Conservation (phyloP, 2,329 filamentous ascomycete genomes). For the Trichoderma brevicompactum region DNA sequence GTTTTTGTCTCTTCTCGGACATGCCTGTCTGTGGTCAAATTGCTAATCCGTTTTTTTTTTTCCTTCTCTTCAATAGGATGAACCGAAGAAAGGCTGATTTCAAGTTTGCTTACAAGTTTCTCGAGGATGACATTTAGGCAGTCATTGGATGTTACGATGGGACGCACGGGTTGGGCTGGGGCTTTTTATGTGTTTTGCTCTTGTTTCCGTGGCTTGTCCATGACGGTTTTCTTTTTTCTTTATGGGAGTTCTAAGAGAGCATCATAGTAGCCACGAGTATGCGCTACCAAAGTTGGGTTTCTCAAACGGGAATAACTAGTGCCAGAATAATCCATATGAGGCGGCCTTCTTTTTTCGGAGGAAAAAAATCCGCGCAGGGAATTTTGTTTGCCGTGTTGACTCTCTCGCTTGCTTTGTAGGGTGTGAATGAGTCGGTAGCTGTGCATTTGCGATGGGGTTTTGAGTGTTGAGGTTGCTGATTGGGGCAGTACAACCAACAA, state of each 20-base stretch:
- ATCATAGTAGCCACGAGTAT: constrained; percentile 22
- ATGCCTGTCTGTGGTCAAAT: not conserved
- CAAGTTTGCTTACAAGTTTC: constrained; percentile 96
- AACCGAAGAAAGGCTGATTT: constrained; percentile 97
- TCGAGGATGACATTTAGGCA: constrained; percentile 82
- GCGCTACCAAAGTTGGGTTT: constrained; percentile 28
- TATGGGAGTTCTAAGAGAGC: constrained; percentile 28
- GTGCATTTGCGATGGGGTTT: not conserved
- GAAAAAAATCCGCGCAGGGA: not conserved
- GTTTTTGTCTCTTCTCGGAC: not conserved
- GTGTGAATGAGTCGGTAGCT: not conserved
- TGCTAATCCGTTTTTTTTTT: not conserved
- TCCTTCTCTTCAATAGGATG: constrained; percentile 69
- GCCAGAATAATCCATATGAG: constrained; percentile 24
- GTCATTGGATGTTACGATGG: constrained; percentile 7
- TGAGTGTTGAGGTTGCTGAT: not conserved
- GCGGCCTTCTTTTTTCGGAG: constrained; percentile 5
- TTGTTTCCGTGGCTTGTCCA: constrained; percentile 16
- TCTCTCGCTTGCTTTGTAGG: not conserved
- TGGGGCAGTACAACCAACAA: not conserved
- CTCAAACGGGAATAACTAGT: constrained; percentile 25
- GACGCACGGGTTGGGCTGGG: constrained; percentile 18
- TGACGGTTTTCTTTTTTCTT: not conserved
- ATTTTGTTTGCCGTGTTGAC: not conserved
- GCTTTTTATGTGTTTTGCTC: constrained; percentile 12